Percentiles rank a stretch among this genome's conserved stretches.
Evolutionary conservation across 352 stramenopile species (phyloP).

Genomic region (Phytophthora parvispora): DNA sequence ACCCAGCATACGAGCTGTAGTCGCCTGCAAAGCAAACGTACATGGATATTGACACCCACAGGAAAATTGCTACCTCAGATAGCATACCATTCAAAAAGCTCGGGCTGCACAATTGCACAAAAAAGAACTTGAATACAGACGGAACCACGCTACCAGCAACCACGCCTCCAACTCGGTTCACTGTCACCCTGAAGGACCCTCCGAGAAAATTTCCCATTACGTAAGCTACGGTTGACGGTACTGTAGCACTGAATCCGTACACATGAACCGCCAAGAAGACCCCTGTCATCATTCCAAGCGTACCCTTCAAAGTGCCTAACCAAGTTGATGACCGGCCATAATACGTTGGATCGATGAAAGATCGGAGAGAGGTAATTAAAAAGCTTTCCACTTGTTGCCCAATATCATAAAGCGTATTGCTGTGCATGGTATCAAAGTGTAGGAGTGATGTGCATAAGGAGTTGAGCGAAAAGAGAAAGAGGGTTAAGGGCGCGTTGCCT

Average conservation of each 20-base stretch:
- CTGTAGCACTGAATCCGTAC: not conserved
- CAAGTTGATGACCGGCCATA: not conserved
- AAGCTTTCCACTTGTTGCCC: not conserved
- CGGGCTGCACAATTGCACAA: not conserved
- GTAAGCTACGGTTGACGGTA: not conserved
- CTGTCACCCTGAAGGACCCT: not conserved
- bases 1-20: not conserved
- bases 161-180: not conserved
- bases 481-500: not conserved
- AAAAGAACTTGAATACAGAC: not conserved
- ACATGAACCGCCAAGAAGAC: not conserved
- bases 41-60: not conserved
- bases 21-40: not conserved
- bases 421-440: not conserved
- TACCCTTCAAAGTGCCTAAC: not conserved
- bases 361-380: not conserved
- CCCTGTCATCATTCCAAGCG: not conserved
- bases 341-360: not conserved
- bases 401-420: not conserved
- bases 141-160: not conserved
- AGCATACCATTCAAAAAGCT: not conserved
- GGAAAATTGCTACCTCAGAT: not conserved
- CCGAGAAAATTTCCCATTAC: not conserved
- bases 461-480: not conserved
- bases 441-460: not conserved